Conservation (phyloP, 768 basidiomycete species). For the Podaxis rugospora region DNA sequence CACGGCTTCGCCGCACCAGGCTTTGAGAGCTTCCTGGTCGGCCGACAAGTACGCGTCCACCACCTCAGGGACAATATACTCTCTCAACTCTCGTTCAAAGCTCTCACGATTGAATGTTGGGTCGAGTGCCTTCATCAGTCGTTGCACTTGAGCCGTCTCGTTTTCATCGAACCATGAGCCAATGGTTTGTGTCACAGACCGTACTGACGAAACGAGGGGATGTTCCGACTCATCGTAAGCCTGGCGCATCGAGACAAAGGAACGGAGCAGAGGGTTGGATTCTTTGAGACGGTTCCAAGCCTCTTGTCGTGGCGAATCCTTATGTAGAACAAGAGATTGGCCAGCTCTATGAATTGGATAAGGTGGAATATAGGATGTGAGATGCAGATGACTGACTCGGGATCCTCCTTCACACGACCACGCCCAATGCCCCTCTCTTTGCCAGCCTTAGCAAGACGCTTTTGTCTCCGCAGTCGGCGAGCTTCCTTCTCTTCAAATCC, state of each 20-base stretch:
- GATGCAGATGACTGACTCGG: conserved; percentile 56
- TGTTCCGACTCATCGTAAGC: conserved; percentile 92
- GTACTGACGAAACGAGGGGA: conserved; percentile 75
- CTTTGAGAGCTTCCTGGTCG: conserved; percentile 77
- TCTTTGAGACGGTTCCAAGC: conserved; percentile 78
- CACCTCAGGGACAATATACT: conserved; percentile 97
- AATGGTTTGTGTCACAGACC: conserved; percentile 79
- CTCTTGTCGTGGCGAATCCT: conserved; percentile 74
- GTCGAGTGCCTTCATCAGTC: conserved; percentile 84
- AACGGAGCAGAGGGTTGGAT: conserved; percentile 71
- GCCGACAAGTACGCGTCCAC: conserved; percentile 94
- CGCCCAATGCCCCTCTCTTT: conserved; percentile 55
- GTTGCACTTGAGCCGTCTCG: conserved; percentile 93
- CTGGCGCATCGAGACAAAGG: conserved; percentile 53
- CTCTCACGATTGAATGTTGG: conserved; percentile 80
- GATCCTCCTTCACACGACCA: conserved; percentile 61
- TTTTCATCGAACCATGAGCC: conserved; percentile 96
- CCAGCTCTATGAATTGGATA: conserved; percentile 60
- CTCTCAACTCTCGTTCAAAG: conserved; percentile 86
- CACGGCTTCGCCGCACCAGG: conserved; percentile 96
- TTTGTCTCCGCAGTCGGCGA: conserved; percentile 73
- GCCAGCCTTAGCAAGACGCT: conserved; percentile 82
- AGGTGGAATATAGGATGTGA: conserved; percentile 4
- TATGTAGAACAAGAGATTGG: conserved; percentile 77
- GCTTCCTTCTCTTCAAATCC: conserved; percentile 96